phyloP scores from a whole-genome alignment of 2,329 filamentous ascomycete species.

The Aureobasidium sp. region DNA sequence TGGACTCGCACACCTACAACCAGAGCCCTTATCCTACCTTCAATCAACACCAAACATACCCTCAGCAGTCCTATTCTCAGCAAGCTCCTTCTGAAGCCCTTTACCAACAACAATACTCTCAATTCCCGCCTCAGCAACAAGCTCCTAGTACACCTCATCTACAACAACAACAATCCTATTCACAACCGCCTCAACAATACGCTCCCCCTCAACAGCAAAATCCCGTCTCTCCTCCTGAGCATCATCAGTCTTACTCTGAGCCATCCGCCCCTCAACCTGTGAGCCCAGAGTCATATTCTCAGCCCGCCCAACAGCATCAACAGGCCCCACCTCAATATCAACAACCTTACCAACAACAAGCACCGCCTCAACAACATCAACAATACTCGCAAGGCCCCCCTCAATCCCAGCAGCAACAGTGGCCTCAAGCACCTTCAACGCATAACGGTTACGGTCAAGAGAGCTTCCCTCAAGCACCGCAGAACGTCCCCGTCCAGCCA shows the following conservation, averaged over 20 bases:
- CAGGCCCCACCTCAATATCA: slow-evolving; percentile 23
- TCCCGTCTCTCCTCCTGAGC: slow-evolving; percentile 26
- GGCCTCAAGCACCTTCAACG: slow-evolving; percentile 28
- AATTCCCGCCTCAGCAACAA: slow-evolving; percentile 22
- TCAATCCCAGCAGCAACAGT: slow-evolving; percentile 23
- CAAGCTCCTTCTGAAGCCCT: slow-evolving; percentile 21
- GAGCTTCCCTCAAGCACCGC: slow-evolving; percentile 28
- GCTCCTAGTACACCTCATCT: slow-evolving; percentile 20
- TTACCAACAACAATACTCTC: slow-evolving; percentile 27
- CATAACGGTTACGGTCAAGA: slow-evolving; percentile 29
- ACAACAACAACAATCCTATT: slow-evolving; percentile 22
- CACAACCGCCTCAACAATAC: slow-evolving; percentile 4
- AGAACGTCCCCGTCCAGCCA: slow-evolving; percentile 24
- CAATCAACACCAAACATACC: slow-evolving; percentile 30
- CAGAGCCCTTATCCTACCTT: slow-evolving; percentile 49
- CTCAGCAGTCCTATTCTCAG: slow-evolving; percentile 31
- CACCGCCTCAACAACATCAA: slow-evolving; percentile 21
- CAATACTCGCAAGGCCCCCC: slow-evolving; percentile 22
- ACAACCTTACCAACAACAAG: slow-evolving; percentile 21
- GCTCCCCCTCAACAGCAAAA: slow-evolving; percentile 27
- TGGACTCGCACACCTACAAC: slow-evolving; percentile 43
- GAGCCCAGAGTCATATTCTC: slow-evolving; percentile 16
- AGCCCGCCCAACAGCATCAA: slow-evolving; percentile 31
- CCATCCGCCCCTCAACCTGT: slow-evolving; percentile 4
- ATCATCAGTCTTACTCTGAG: slow-evolving; percentile 30